Conservation (phyloP, 352 stramenopile species). For the Phytophthora kernoviae region DNA sequence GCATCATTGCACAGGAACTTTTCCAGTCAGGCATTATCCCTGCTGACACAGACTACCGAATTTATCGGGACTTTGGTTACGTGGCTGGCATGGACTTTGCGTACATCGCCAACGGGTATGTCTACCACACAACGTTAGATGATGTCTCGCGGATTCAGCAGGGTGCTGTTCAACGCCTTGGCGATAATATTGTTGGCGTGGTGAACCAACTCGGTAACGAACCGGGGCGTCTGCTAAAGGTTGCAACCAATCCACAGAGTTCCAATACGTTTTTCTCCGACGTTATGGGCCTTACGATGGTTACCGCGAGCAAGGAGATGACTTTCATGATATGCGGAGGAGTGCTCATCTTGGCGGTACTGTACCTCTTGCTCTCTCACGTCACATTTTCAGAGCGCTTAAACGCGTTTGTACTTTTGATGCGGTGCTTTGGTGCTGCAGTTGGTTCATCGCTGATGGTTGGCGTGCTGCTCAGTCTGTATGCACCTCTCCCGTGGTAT, state of each 20-base stretch:
- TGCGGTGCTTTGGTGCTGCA: slow-evolving; percentile 38
- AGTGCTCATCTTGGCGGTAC: slow-evolving; percentile 41
- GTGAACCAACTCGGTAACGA: slow-evolving; percentile 52
- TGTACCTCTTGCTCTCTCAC: slow-evolving; percentile 57
- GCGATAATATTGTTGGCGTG: slow-evolving; percentile 72
- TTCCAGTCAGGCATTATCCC: slow-evolving; percentile 79
- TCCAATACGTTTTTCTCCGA: slow-evolving; percentile 82
- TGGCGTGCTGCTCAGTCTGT: slow-evolving; percentile 58
- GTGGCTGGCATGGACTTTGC: slow-evolving; percentile 86
- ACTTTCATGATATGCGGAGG: slow-evolving; percentile 44
- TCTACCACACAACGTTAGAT: slow-evolving; percentile 78
- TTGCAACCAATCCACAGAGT: slow-evolving; percentile 60
- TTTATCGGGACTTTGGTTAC: slow-evolving; percentile 74
- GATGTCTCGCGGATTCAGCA: slow-evolving; percentile 75
- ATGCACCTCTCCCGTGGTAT: slow-evolving; percentile 75
- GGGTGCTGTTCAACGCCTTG: slow-evolving; percentile 68
- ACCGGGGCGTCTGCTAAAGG: slow-evolving; percentile 50
- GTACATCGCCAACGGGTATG: slow-evolving; percentile 82
- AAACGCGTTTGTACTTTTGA: slow-evolving; percentile 44
- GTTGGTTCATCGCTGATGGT: slow-evolving; percentile 44
- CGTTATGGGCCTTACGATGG: slow-evolving; percentile 62
- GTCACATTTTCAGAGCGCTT: slow-evolving; percentile 47
- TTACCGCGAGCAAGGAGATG: slow-evolving; percentile 57
- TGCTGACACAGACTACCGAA: slow-evolving; percentile 75
- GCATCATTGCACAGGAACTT: slow-evolving; percentile 78